phyloP scores from a whole-genome alignment of 768 basidiomycete species.

The Russula vinacea region DNA sequence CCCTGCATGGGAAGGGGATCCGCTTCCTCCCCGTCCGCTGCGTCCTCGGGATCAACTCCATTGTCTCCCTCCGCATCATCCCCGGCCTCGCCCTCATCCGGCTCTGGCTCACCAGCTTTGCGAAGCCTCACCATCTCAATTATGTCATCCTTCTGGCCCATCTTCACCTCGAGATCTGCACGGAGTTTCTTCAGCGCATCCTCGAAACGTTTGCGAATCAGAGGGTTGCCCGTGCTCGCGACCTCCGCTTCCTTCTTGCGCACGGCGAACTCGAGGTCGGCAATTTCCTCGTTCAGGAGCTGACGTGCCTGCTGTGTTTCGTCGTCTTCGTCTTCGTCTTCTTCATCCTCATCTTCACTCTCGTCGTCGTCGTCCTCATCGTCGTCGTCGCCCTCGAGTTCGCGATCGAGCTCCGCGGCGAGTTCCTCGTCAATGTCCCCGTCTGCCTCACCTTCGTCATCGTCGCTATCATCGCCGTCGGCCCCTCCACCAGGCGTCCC shows the following conservation, averaged over 20 bases:
- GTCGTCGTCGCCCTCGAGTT: slow-evolving; percentile 64
- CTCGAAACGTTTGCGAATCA: slow-evolving; percentile 93
- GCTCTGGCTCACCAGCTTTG: slow-evolving; percentile 61
- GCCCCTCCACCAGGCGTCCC: slow-evolving; percentile 56
- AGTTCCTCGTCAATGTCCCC: slow-evolving; percentile 87
- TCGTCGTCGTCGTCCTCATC: slow-evolving; percentile 60
- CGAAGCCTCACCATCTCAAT: slow-evolving; percentile 68
- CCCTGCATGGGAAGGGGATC: slow-evolving; percentile 19
- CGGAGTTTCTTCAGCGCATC: slow-evolving; percentile 86
- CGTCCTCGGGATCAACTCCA: slow-evolving; percentile 34
- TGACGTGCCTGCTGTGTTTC: slow-evolving; percentile 68
- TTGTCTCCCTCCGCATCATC: slow-evolving; percentile 38
- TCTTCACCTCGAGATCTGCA: slow-evolving; percentile 82
- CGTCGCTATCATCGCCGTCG: slow-evolving; percentile 57
- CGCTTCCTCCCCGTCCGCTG: slow-evolving; percentile 35
- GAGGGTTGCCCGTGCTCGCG: slow-evolving; percentile 76
- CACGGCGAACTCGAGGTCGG: slow-evolving; percentile 84
- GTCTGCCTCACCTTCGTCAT: slow-evolving; percentile 56
- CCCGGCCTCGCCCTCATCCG: slow-evolving; percentile 42
- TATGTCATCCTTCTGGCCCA: slow-evolving; percentile 73
- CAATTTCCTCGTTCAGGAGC: slow-evolving; percentile 82
- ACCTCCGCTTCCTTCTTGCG: slow-evolving; percentile 82
- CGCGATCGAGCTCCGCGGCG: slow-evolving; percentile 82
- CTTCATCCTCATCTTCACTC: slow-evolving; percentile 70
- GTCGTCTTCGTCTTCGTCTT: slow-evolving; percentile 81